Evolutionary conservation across 2,329 filamentous ascomycete genomes (phyloP).

Genomic region (Colletotrichum trifolii): DNA sequence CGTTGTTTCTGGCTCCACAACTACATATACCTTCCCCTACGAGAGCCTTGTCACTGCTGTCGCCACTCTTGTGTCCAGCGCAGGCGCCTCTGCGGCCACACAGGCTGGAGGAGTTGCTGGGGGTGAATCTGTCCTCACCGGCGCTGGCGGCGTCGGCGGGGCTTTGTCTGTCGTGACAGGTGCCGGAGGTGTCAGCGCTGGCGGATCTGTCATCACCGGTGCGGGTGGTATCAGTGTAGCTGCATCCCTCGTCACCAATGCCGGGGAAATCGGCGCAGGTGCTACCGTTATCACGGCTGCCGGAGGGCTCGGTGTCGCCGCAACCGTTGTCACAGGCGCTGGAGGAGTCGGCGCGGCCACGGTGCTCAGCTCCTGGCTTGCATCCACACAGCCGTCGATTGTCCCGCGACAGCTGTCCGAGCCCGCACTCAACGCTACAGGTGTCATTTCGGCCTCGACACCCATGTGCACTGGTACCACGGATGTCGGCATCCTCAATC

Average conservation of each 20-base stretch:
- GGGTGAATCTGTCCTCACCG: not conserved
- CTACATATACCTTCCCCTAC: slow-evolving; percentile 48
- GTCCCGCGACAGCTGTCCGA: slow-evolving; percentile 23
- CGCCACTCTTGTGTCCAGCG: slow-evolving; percentile 45
- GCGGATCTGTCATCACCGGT: too few relatives aligned
- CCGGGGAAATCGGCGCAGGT: too few relatives aligned
- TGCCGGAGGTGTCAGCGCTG: too few relatives aligned
- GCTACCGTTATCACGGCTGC: too few relatives aligned
- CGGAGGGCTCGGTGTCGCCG: too few relatives aligned
- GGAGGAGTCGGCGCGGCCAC: not conserved
- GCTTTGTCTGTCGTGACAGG: too few relatives aligned
- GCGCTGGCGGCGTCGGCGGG: not conserved
- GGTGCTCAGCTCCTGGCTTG: slow-evolving; percentile 39
- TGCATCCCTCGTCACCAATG: too few relatives aligned
- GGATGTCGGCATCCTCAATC: slow-evolving; percentile 50
- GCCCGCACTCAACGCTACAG: slow-evolving; percentile 10
- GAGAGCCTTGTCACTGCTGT: slow-evolving; percentile 33
- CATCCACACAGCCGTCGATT: too few relatives aligned
- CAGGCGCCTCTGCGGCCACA: not conserved
- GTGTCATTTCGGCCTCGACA: slow-evolving; percentile 23
- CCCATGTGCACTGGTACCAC: slow-evolving; percentile 37
- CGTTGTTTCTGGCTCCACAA: slow-evolving; percentile 50
- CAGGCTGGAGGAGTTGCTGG: not conserved
- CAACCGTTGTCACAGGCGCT: too few relatives aligned
- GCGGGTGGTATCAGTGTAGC: too few relatives aligned